Evolutionary conservation across 495 filamentous ascomycete genomes (phyloP).

Genomic region (Tetracladium marchalianum): DNA sequence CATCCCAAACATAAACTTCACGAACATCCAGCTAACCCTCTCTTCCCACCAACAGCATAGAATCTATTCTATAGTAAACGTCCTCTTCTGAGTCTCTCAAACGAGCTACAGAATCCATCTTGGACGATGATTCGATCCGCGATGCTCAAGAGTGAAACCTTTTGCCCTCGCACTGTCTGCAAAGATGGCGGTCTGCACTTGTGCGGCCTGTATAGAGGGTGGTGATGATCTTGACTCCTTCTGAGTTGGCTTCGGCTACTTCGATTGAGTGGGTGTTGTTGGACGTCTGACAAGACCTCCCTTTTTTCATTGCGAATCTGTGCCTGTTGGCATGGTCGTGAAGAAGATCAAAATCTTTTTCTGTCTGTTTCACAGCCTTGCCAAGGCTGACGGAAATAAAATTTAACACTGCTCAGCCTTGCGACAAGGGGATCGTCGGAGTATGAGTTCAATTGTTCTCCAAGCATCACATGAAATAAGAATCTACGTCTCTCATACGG

Average conservation of each 20-base stretch:
- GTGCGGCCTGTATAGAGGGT: slow-evolving; percentile 42
- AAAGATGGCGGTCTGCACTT: slow-evolving; percentile 29
- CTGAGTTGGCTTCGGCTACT: slow-evolving; percentile 53
- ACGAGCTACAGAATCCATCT: slow-evolving; percentile 66
- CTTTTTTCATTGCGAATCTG: slow-evolving; percentile 23
- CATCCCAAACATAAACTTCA: neutral
- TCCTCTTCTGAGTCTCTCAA: slow-evolving; percentile 37
- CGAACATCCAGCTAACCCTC: slow-evolving; percentile 1
- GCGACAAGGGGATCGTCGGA: no score
- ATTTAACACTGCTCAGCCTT: no score
- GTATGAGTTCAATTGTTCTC: no score
- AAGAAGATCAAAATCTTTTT: slow-evolving; percentile 16
- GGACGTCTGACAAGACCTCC: slow-evolving; percentile 58
- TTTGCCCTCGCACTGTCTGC: slow-evolving; percentile 44
- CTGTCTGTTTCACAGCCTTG: no score
- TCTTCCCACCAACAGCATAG: slow-evolving; percentile 19
- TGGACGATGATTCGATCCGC: slow-evolving; percentile 66
- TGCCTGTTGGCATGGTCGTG: slow-evolving; percentile 8
- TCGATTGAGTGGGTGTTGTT: slow-evolving; percentile 54
- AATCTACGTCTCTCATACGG: no score
- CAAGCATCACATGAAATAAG: no score
- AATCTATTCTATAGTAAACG: slow-evolving; percentile 44
- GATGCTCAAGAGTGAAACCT: slow-evolving; percentile 62
- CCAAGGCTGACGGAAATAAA: no score
- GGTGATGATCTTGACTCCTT: slow-evolving; percentile 66